Evolutionary conservation across 139 green algal genomes (phyloP).

Genomic region (Chlamydomonas eustigma): DNA sequence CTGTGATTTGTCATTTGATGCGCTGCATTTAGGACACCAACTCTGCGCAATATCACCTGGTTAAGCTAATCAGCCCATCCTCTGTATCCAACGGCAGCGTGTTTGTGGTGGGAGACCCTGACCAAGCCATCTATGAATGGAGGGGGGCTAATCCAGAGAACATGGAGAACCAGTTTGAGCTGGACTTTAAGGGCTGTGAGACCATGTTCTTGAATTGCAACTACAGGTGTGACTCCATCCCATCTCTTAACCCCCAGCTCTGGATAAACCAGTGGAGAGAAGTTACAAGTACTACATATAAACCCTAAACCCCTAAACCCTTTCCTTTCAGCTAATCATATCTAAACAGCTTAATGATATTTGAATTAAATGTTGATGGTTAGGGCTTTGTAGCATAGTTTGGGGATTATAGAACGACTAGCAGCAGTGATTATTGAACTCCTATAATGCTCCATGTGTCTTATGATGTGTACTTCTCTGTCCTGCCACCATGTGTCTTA

Average conservation of each 20-base stretch:
- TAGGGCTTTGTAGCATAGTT: no score
- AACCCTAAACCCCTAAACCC: background rate
- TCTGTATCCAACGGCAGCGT: conserved; percentile 15
- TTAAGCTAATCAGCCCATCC: conserved; percentile 33
- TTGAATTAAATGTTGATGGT: no score
- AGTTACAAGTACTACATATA: no score
- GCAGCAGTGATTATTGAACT: background rate
- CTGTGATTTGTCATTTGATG: background rate
- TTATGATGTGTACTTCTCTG: no score
- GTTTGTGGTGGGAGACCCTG: conserved; percentile 71
- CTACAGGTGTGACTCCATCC: conserved; percentile 24
- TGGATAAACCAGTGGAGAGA: no score
- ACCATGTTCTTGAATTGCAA: conserved; percentile 8
- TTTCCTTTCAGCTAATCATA: background rate
- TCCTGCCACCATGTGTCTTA: background rate
- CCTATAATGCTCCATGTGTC: no score
- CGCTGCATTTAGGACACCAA: conserved; percentile 62
- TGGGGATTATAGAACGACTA: background rate
- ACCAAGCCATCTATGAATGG: conserved; percentile 75
- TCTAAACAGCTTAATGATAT: background rate
- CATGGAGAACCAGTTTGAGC: conserved; percentile 36
- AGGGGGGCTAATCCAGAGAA: conserved; percentile 44
- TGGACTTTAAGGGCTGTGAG: conserved; percentile 27
- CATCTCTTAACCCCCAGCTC: no score
- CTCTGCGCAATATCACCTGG: conserved; percentile 45